Percentiles rank a stretch among this genome's conserved stretches.
phyloP scores from a whole-genome alignment of 1,284 basidiomycete genomes.

The Leccinum variabile region DNA sequence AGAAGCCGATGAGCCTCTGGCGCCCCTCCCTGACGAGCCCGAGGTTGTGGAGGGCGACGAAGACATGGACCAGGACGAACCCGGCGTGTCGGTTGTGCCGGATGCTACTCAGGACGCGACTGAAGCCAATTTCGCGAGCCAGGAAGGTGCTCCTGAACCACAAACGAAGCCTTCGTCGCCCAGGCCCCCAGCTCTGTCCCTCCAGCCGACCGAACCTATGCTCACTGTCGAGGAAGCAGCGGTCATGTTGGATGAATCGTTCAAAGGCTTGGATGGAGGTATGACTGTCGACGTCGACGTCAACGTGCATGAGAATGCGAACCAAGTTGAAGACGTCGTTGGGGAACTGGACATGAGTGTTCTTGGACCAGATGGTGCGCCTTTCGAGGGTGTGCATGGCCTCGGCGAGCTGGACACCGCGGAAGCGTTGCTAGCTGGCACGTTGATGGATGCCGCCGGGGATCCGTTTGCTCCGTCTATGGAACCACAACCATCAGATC shows the following conservation, averaged over 20 bases:
- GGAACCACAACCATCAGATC: constrained; percentile 20
- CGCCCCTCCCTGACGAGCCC: constrained; percentile 71
- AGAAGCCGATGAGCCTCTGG: constrained; percentile 71
- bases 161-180: constrained; percentile 64
- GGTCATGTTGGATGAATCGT: constrained; percentile 45
- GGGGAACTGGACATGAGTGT: constrained; percentile 56
- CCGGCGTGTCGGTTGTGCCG: constrained; percentile 49
- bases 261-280: constrained; percentile 47
- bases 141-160: constrained; percentile 42
- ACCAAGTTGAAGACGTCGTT: constrained; percentile 33
- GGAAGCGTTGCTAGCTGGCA: constrained; percentile 56
- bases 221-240: constrained; percentile 35
- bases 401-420: constrained; percentile 53
- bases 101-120: constrained; percentile 35
- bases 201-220: constrained; percentile 37
- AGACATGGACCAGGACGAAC: constrained; percentile 66
- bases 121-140: constrained; percentile 34
- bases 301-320: constrained; percentile 34
- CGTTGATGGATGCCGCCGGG: constrained; percentile 55
- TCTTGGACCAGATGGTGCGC: constrained; percentile 63
- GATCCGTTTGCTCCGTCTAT: constrained; percentile 54
- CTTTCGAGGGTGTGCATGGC: constrained; percentile 53
- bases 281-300: constrained; percentile 39
- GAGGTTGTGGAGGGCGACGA: constrained; percentile 62
- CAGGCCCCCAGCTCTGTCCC: constrained; percentile 48